Conservation (phyloP, 2,329 filamentous ascomycete genomes). For the Alternaria atra region DNA sequence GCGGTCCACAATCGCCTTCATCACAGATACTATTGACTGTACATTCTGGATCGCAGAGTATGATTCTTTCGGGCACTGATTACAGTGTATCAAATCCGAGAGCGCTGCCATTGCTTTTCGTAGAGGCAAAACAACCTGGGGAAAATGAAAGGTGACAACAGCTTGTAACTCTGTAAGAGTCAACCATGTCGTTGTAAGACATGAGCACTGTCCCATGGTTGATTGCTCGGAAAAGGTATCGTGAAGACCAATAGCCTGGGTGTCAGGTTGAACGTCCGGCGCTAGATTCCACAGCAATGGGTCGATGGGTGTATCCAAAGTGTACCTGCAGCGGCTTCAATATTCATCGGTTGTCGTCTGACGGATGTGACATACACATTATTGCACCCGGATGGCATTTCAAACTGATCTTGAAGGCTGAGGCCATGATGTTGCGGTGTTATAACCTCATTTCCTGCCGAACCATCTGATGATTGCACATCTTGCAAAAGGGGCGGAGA, state of each 20-base stretch:
- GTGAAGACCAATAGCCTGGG: background rate
- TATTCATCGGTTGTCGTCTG: background rate
- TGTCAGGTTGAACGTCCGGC: background rate
- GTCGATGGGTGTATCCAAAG: constrained; percentile 29
- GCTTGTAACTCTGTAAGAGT: constrained; percentile 54
- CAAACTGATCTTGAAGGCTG: constrained; percentile 9
- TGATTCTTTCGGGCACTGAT: constrained; percentile 53
- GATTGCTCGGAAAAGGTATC: constrained; percentile 8
- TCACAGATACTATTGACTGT: constrained; percentile 53
- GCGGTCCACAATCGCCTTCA: constrained; percentile 54
- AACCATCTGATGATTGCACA: constrained; percentile 3
- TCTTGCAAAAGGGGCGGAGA: constrained; percentile 22
- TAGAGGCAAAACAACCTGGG: constrained; percentile 53
- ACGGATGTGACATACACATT: constrained; percentile 22
- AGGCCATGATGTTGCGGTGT: constrained; percentile 18
- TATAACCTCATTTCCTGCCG: constrained; percentile 5
- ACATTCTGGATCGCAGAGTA: constrained; percentile 58
- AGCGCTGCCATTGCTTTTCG: constrained; percentile 55
- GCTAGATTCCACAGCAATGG: constrained; percentile 39
- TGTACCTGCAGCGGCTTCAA: constrained; percentile 18
- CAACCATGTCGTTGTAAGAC: constrained; percentile 58
- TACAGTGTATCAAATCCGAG: constrained; percentile 52
- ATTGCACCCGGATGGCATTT: constrained; percentile 9
- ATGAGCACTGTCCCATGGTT: constrained; percentile 49
- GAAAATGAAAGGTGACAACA: constrained; percentile 53